Base-by-base conservation (phyloP, 2,329 filamentous ascomycete species). In the Sporothrix sp. region DNA sequence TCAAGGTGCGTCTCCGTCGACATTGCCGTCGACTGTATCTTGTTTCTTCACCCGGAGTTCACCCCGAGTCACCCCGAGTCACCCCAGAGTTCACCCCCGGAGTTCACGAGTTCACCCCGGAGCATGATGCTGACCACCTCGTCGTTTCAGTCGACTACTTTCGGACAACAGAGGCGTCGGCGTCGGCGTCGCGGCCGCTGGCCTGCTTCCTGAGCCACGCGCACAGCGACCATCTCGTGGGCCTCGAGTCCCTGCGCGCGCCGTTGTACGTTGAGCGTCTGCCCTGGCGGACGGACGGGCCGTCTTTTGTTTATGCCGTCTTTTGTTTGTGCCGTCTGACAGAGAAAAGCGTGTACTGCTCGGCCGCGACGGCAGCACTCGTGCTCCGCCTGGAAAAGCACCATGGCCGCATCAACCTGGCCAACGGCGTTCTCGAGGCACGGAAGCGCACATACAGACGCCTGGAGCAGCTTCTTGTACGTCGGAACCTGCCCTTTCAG, bases 151-250 rank as follows among this genome's bases (percentile, higher is more conserved):
- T 96, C 57, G 90, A 96, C 66, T 88, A 82, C 68, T 96, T 96
- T 60, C 79, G 86, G 21, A 69, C 67, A 14, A 48, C 45, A 6
- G 71, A 73, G 42, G 67, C 71, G 4, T 40, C 45, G 9, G 70
- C 70, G 6, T 66, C 66, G n/a, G n/a, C n/a, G n/a, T 14, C 74
- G 67, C 75, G 84, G 4, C 85, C 88, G 0, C 67, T 93, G 50
- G 89, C 86, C 14, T 93, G 85, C 64, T 95, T 97, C 62, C 73
- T 97, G 23, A 94, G 86, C 65, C 91, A 97, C 75, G 81, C 94
- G 2, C 91, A 96, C 63, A 94, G 85, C 56, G 90, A 96, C 60
- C 91, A 96, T 66, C 75, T 96, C 1, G 75, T 76, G 32, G 90
- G 91, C 0, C 74, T 96, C 1, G 88, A 95, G 58, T 78, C 74